Percentiles rank a stretch among this genome's conserved stretches.
These are phyloP conservation scores for Cladophialophora chaetospira DNA, from an alignment of 2,329 filamentous ascomycete genomes.

Conservation along the genomic window DNA sequence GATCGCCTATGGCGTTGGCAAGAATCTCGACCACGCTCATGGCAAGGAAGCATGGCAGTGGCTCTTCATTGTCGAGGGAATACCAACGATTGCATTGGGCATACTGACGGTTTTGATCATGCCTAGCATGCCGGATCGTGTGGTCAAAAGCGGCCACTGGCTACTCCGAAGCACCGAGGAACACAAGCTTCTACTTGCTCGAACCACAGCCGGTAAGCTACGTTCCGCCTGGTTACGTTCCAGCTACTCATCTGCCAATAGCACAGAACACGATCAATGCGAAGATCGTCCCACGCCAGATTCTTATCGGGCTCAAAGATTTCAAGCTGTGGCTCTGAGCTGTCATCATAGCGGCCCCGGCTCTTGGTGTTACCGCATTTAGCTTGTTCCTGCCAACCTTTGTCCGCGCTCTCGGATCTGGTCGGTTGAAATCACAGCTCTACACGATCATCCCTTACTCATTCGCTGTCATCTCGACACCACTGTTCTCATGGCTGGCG, in stretches of 20 bases:
- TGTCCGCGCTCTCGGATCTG: slow-evolving; percentile 20
- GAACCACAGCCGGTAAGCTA: background rate
- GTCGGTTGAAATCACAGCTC: slow-evolving; percentile 15
- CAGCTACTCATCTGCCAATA: background rate
- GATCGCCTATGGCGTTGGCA: slow-evolving; percentile 64
- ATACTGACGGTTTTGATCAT: slow-evolving; percentile 60
- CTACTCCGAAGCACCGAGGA: slow-evolving; percentile 4
- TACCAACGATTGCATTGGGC: slow-evolving; percentile 64
- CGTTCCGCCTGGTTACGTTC: background rate
- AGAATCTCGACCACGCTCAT: slow-evolving; percentile 55
- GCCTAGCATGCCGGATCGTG: slow-evolving; percentile 61
- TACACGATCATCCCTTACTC: slow-evolving; percentile 20
- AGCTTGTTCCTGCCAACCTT: slow-evolving; percentile 19
- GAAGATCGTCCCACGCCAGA: slow-evolving; percentile 5
- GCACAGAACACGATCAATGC: slow-evolving; percentile 3
- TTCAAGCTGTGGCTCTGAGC: slow-evolving; percentile 5
- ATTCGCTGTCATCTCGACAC: slow-evolving; percentile 5
- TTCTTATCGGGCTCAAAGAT: slow-evolving; percentile 11
- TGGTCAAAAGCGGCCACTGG: background rate
- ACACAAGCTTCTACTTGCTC: background rate
- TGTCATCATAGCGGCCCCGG: background rate
- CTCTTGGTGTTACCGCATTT: slow-evolving; percentile 7
- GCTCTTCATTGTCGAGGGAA: slow-evolving; percentile 71
- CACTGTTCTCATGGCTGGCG: background rate
- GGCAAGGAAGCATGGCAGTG: slow-evolving; percentile 64